Base-by-base conservation (phyloP, 1,284 basidiomycete genomes). In the Mrakiaceae sp. region DNA sequence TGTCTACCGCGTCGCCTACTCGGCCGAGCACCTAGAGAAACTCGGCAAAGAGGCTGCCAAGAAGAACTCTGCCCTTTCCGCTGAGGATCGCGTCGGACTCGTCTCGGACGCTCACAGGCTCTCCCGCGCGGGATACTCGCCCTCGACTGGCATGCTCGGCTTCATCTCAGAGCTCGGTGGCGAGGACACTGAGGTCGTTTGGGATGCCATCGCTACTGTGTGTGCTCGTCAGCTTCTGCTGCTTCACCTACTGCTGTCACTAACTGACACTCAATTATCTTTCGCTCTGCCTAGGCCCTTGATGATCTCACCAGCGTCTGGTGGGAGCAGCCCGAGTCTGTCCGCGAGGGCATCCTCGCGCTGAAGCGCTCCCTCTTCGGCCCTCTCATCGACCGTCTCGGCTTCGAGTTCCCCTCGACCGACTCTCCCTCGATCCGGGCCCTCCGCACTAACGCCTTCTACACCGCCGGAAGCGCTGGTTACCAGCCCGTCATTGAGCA, bases 1-100 rank as follows among this genome's bases (percentile, higher is more conserved):
- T 70, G 89, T 96, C 71, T 98, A 87, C 76, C 88, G 93, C 59
- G 92, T 96, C 47, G 79, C 87, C 43, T 98, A 98, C 77, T 83
- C 87, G 14, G 83, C 89, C 46, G 87, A 90, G 70, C 83, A 89
- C 49, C 81, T 96, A 27, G 79, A 79, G 49, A 84, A 84, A 73
- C 88, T 98, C 67, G 92, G 88, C 11, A 14, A 12, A 9, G 76
- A 81, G 54, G 89, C 92, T 72, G 88, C 90, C 3, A 82, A 86
- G 12, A 85, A 83, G 72, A 74, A 83, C 66, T 82, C 84, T 11
- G 77, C 80, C 8, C 90, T 96, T 77, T 82, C 85, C 5, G 79
- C 91, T 64, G 85, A 88, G 68, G 95, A 98, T 75, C 83, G 90
- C 57, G 84, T 94, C 67, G 92, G 92, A 39, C 79, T 97, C 11